These are phyloP conservation scores for Neofusicoccum sp. DNA, from an alignment of 2,329 filamentous ascomycete species.

Conservation along the genomic window DNA sequence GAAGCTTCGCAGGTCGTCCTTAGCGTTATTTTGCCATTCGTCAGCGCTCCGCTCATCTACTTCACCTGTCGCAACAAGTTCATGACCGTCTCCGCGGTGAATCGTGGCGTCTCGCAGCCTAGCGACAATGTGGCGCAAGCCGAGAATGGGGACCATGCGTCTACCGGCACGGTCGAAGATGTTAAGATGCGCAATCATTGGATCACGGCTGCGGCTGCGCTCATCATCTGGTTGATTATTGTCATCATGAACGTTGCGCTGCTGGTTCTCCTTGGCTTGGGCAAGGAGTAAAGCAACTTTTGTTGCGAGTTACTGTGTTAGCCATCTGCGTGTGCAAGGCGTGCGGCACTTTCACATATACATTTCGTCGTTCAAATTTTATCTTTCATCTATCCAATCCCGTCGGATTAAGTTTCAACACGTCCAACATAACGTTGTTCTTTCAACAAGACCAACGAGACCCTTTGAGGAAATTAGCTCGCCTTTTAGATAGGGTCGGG, in stretches of 20 bases:
- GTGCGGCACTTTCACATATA: not conserved
- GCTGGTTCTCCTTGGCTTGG: constrained; percentile 66
- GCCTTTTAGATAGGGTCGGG: not conserved
- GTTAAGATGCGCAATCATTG: constrained; percentile 73
- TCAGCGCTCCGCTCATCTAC: constrained; percentile 81
- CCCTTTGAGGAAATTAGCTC: not conserved
- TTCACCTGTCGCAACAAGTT: constrained; percentile 79
- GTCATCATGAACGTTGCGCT: constrained; percentile 78
- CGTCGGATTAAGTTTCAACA: not conserved
- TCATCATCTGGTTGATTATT: constrained; percentile 73
- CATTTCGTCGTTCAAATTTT: not conserved
- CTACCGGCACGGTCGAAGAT: constrained; percentile 30
- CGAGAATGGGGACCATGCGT: constrained; percentile 22
- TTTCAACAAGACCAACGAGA: not conserved
- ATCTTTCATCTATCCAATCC: not conserved
- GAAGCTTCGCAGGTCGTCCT: constrained; percentile 78
- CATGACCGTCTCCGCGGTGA: constrained; percentile 66
- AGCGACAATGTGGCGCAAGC: not conserved
- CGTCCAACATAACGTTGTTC: not conserved
- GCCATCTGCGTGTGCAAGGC: not conserved
- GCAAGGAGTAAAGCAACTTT: constrained; percentile 30
- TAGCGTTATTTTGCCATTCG: constrained; percentile 77
- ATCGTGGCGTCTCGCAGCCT: not conserved
- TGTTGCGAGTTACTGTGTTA: too few species aligned
- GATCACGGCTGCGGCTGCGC: constrained; percentile 60